Conservation (phyloP, 176 grass and related monocot genomes). For the Thalia dealbata region DNA sequence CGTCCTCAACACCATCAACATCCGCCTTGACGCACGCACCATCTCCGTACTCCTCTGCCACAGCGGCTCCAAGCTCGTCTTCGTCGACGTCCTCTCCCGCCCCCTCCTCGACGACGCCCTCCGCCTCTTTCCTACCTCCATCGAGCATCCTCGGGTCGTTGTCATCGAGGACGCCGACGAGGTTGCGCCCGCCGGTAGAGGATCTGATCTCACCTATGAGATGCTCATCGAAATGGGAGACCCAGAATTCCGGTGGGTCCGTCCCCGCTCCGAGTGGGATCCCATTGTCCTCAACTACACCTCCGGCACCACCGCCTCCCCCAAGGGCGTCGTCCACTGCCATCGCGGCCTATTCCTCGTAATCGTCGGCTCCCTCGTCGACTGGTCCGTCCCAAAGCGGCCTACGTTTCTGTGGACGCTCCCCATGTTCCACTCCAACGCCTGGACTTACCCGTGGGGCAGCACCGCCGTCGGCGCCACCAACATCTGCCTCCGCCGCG, state of each 20-base stretch:
- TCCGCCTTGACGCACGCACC: constrained; percentile 68
- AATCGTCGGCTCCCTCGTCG: constrained; percentile 34
- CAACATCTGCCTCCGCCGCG: constrained; percentile 66
- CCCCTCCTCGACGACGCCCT: constrained; percentile 42
- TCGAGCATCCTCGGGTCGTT: constrained; percentile 35
- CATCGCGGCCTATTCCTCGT: constrained; percentile 57
- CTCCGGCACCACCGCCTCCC: constrained; percentile 79
- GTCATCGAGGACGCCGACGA: constrained; percentile 59
- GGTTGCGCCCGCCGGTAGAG: not conserved
- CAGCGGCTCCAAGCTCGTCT: constrained; percentile 46
- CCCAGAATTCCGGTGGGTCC: constrained; percentile 51
- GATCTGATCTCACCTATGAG: constrained; percentile 55
- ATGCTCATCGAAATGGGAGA: constrained; percentile 43
- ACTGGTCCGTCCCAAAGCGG: constrained; percentile 38
- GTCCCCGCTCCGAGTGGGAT: constrained; percentile 59
- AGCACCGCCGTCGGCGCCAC: constrained; percentile 58
- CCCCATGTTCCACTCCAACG: constrained; percentile 88
- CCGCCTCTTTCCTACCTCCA: constrained; percentile 26
- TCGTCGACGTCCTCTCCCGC: constrained; percentile 37
- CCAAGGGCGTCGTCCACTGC: constrained; percentile 84
- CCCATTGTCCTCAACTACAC: constrained; percentile 92
- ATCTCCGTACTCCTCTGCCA: constrained; percentile 62
- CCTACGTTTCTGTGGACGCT: constrained; percentile 84
- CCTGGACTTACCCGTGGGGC: constrained; percentile 80
- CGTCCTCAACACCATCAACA: constrained; percentile 80